Percentiles rank a stretch among this genome's conserved stretches.
These are phyloP conservation scores for Colletotrichum cereale DNA, from an alignment of 2,329 filamentous ascomycete genomes.

Conservation along the genomic window DNA sequence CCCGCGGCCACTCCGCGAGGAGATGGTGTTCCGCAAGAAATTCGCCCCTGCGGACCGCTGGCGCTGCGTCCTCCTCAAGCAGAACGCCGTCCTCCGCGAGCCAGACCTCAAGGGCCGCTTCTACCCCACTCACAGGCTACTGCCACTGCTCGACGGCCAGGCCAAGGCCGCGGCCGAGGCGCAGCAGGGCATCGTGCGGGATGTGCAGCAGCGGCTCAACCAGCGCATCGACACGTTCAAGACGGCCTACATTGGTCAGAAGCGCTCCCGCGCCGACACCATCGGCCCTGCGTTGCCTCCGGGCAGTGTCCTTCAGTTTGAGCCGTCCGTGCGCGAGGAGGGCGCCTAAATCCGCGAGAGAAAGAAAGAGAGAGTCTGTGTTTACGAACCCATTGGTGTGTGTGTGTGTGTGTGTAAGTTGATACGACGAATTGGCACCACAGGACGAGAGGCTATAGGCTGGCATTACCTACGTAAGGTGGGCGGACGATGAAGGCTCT, in stretches of 20 bases:
- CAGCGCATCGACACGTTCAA: conserved; percentile 58
- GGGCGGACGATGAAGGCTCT: neutral
- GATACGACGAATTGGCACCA: neutral
- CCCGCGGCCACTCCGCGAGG: conserved; percentile 56
- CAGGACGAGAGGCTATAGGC: neutral
- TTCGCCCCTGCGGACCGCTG: conserved; percentile 49
- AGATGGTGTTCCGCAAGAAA: conserved; percentile 55
- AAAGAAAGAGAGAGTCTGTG: neutral
- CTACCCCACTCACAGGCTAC: conserved; percentile 67
- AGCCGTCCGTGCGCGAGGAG: conserved; percentile 54
- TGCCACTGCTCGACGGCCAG: conserved; percentile 57
- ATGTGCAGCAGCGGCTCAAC: conserved; percentile 64
- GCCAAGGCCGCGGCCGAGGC: conserved; percentile 52
- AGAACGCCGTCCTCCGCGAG: conserved; percentile 62
- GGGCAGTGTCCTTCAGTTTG: conserved; percentile 44
- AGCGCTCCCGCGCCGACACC: conserved; percentile 56
- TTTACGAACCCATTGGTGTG: neutral
- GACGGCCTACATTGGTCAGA: conserved; percentile 59
- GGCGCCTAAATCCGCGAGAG: neutral
- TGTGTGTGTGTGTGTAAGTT: neutral
- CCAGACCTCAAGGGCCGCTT: conserved; percentile 66
- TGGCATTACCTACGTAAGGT: neutral
- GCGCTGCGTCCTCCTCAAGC: conserved; percentile 57
- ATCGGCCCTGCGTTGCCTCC: conserved; percentile 57
- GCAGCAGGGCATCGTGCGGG: conserved; percentile 56